Base-by-base conservation (phyloP, 2,329 filamentous ascomycete genomes). In the Chlorencoelia australis region DNA sequence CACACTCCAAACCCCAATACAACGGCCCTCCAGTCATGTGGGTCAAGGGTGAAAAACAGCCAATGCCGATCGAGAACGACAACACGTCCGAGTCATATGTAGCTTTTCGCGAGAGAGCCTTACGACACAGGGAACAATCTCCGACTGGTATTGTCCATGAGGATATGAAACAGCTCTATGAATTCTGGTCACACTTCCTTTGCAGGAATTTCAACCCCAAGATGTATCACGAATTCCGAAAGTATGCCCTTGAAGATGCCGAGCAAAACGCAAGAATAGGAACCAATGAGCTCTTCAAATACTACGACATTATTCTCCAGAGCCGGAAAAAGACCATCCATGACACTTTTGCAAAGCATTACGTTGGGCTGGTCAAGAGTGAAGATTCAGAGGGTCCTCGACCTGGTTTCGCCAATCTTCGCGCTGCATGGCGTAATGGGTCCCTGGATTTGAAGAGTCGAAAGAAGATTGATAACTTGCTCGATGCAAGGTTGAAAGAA, bases 171-270 rank as follows among this genome's bases (percentile, higher is more conserved):
- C 67, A 75, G 40, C 68, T 84, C 19, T 86, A 85, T 62, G 69
- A 76, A 45, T 83, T 83, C 62, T 87, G 81, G 79, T 75, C 75
- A 14, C 73, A 80, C 56, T 83, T 82, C 54, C 67, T 87, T 45
- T 69, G 76, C 44, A 69, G 74, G 51, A 79, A 82, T 60, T 86
- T 87, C 69, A 82, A 87, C 58, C 66, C 69, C 40, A 66, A 65
- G 54, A 82, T 88, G 74, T 87, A 87, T 62, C 65, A 73, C 54
- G 81, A 87, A 57, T 86, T 87, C 62, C 73, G 75, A 45, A 63
- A 65, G 50, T 67, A 72, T 55, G 81, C 82, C 37, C 61, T 79
- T 43, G 73, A 79, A 53, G 82, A 87, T 59, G 65, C 69, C 39
- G 58, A 67, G 44, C 64, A 64, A 50, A 60, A 62, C 51, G 66